A percentile compares a stretch with the other conserved stretches of the same genome.
phyloP scores from a whole-genome alignment of 2,329 filamentous ascomycete species.

The Epichloe brachyelytri region DNA sequence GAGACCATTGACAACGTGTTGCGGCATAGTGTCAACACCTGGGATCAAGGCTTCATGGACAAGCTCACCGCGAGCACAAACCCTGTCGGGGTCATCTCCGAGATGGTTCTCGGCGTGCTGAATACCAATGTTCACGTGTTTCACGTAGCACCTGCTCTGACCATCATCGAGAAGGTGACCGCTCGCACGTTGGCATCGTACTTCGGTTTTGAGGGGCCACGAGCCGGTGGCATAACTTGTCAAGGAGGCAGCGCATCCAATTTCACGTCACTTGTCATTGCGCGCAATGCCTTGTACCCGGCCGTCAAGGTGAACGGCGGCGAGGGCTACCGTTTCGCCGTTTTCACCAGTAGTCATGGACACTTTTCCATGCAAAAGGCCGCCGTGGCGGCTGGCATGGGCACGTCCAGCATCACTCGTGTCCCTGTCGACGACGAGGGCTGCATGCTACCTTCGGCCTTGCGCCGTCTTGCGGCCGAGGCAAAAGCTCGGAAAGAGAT shows the following conservation, averaged over 20 bases:
- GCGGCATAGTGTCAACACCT: conserved; percentile 88
- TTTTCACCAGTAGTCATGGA: conserved; percentile 80
- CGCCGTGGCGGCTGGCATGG: conserved; percentile 74
- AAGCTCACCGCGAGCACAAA: conserved; percentile 89
- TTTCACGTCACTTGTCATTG: conserved; percentile 69
- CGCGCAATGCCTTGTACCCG: conserved; percentile 73
- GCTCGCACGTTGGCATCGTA: conserved; percentile 56
- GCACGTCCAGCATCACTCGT: conserved; percentile 54
- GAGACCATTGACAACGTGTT: conserved; percentile 58
- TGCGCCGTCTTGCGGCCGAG: conserved; percentile 48
- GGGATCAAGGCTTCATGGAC: conserved; percentile 91
- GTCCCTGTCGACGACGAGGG: conserved; percentile 64
- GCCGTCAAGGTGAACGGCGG: conserved; percentile 64
- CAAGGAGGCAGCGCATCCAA: conserved; percentile 79
- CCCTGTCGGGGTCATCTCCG: conserved; percentile 72
- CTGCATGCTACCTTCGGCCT: conserved; percentile 52
- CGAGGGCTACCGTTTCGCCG: conserved; percentile 50
- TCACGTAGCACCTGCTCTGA: conserved; percentile 78
- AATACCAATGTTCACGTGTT: conserved; percentile 95
- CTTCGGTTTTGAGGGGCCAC: conserved; percentile 60
- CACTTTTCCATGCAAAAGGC: conserved; percentile 93
- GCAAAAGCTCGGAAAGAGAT: conserved; percentile 58
- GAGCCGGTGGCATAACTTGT: conserved; percentile 61
- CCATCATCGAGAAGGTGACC: conserved; percentile 75
- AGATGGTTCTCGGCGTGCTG: conserved; percentile 68